These are phyloP conservation scores for Ceratocystis albifundus DNA, from an alignment of 2,329 filamentous ascomycete genomes.

Conservation along the genomic window DNA sequence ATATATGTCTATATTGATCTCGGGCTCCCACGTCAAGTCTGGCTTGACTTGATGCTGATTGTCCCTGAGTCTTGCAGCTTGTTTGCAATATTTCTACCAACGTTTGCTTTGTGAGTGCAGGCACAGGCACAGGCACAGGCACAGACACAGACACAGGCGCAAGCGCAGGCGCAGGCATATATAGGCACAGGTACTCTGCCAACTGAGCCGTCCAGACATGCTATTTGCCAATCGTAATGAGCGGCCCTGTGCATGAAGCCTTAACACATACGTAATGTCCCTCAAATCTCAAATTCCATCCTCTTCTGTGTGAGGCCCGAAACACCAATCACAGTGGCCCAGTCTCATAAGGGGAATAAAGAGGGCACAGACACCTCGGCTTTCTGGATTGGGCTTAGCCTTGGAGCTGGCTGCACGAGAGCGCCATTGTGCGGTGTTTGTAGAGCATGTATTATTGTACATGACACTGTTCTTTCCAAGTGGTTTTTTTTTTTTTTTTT, in stretches of 20 bases:
- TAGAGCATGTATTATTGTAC: not conserved
- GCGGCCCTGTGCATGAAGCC: conserved; percentile 2
- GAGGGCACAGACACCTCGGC: conserved; percentile 6
- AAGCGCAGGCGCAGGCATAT: no score
- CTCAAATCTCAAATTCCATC: conserved; percentile 12
- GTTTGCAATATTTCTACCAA: no score
- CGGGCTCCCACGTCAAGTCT: not conserved
- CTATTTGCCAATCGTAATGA: not conserved
- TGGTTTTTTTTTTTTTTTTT: not conserved
- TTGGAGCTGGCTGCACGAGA: not conserved
- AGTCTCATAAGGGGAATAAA: not conserved
- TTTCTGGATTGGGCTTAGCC: not conserved
- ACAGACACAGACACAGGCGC: no score
- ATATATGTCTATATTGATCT: not conserved
- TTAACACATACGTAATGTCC: not conserved
- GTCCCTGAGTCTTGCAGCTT: no score
- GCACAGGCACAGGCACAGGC: no score
- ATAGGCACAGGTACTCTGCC: no score
- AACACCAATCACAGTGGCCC: not conserved
- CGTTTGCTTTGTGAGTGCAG: no score
- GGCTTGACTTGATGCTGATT: no score
- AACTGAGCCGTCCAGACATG: not conserved
- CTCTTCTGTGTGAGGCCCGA: conserved; percentile 2
- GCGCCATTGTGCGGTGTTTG: conserved; percentile 11
- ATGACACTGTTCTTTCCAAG: not conserved